A percentile compares a stretch with the other conserved stretches of the same genome.
Evolutionary conservation across 2,329 filamentous ascomycete species (phyloP).

Genomic region (Fusarium goolgardi): DNA sequence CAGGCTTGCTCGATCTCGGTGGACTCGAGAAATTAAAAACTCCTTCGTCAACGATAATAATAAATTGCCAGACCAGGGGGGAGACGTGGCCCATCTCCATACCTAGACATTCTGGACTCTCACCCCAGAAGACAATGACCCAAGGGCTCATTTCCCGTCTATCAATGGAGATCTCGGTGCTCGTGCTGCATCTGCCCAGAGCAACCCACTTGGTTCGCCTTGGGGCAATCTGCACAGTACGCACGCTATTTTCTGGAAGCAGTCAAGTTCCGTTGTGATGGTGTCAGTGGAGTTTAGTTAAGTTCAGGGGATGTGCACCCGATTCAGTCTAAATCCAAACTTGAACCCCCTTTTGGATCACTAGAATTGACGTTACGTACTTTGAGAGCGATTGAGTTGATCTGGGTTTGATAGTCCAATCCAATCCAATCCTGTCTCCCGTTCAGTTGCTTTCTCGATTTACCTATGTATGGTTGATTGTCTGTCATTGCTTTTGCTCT

Average conservation of each 20-base stretch:
- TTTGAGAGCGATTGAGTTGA: conserved; percentile 1
- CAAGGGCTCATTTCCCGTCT: conserved; percentile 44
- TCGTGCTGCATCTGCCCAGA: conserved; percentile 16
- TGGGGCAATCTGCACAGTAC: conserved; percentile 31
- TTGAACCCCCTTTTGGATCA: conserved; percentile 45
- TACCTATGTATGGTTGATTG: conserved; percentile 29
- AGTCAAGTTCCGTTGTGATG: conserved; percentile 23
- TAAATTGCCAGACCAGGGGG: conserved; percentile 44
- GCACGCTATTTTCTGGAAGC: conserved; percentile 31
- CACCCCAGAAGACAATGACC: conserved; percentile 30
- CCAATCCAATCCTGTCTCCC: too few species aligned
- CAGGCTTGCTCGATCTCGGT: conserved; percentile 31
- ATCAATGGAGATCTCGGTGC: conserved; percentile 30
- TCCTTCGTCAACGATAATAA: conserved; percentile 40
- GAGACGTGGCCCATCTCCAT: conserved; percentile 29
- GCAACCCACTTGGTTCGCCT: conserved; percentile 23
- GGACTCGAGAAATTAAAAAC: conserved; percentile 45
- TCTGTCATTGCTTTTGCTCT: conserved; percentile 20
- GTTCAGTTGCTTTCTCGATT: conserved; percentile 27
- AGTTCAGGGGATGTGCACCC: conserved; percentile 21
- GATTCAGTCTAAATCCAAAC: conserved; percentile 40
- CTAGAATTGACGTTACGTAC: conserved; percentile 20
- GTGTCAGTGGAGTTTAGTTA: conserved; percentile 30
- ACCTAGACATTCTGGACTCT: conserved; percentile 35
- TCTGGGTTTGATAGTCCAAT: conserved; percentile 4